These are phyloP conservation scores for Saccharomycopsis synnaedendra DNA, from an alignment of 805 yeast species.

Conservation along the genomic window DNA sequence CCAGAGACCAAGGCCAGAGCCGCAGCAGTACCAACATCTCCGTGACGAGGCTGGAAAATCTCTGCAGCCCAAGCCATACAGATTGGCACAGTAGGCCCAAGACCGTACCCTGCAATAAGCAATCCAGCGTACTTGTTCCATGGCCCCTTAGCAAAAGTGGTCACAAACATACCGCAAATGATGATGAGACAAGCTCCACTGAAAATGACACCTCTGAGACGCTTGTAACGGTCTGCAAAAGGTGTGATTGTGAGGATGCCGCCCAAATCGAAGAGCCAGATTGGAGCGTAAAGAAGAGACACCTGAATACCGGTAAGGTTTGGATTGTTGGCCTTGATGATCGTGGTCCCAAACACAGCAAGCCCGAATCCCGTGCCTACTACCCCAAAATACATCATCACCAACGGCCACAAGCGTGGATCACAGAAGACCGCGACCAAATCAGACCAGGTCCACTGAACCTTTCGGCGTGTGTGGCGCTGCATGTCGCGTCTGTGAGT, in stretches of 20 bases:
- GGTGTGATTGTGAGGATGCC: conserved; percentile 72
- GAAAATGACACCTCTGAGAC: conserved; percentile 51
- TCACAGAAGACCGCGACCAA: conserved; percentile 45
- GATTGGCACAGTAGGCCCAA: conserved; percentile 87
- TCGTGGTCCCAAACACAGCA: conserved; percentile 75
- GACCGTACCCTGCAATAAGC: conserved; percentile 72
- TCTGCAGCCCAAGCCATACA: conserved; percentile 78
- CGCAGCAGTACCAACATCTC: conserved; percentile 79
- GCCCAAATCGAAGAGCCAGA: conserved; percentile 76
- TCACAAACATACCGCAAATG: conserved; percentile 62
- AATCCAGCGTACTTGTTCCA: conserved; percentile 80
- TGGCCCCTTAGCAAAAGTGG: conserved; percentile 59
- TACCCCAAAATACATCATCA: conserved; percentile 85
- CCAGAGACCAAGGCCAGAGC: conserved; percentile 79
- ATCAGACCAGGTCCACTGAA: conserved; percentile 51
- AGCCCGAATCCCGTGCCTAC: conserved; percentile 87
- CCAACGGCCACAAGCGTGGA: conserved; percentile 64
- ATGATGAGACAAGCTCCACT: conserved; percentile 52
- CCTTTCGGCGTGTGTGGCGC: conserved; percentile 31
- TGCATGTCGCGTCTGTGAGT: conserved; percentile 54
- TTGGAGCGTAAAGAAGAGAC: conserved; percentile 75
- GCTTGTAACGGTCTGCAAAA: conserved; percentile 58
- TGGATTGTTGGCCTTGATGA: conserved; percentile 57
- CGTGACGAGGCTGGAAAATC: conserved; percentile 57
- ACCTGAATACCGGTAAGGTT: conserved; percentile 51